phyloP scores from a whole-genome alignment of 2,329 filamentous ascomycete genomes.

The Rhynchosporium agropyri region DNA sequence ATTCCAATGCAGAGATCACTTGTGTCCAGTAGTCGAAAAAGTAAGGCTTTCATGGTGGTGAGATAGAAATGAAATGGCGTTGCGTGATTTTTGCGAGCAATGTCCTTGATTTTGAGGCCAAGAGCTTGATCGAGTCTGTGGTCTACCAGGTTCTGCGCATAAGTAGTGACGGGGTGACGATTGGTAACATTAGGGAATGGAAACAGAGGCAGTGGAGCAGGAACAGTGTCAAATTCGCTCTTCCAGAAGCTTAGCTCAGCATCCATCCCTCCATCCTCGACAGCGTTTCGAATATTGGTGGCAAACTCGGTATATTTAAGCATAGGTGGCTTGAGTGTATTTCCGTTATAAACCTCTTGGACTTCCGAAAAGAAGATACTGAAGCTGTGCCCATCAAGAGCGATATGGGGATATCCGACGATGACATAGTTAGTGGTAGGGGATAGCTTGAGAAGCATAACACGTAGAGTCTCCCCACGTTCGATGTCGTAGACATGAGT shows the following conservation, averaged over 20 bases:
- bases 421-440: constrained; percentile 46
- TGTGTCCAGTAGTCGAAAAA: constrained; percentile 21
- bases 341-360: constrained; percentile 46
- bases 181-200: constrained; percentile 37
- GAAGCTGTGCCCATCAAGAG: constrained; percentile 51
- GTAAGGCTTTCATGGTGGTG: constrained; percentile 41
- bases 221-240: constrained; percentile 33
- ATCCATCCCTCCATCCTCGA: constrained; percentile 38
- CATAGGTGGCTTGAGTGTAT: constrained; percentile 28
- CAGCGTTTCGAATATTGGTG: constrained; percentile 38
- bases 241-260: constrained; percentile 44
- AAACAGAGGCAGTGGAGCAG: constrained; percentile 42
- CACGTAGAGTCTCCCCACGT: background rate
- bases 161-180: constrained; percentile 19
- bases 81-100: constrained; percentile 31
- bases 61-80: constrained; percentile 53
- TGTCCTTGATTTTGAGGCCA: constrained; percentile 4
- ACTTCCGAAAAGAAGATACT: constrained; percentile 49
- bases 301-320: constrained; percentile 46
- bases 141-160: background rate
- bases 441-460: background rate
- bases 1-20: constrained; percentile 48
- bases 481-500: constrained; percentile 6
- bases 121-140: background rate
- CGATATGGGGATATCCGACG: constrained; percentile 51